Evolutionary conservation across 345 rosid genomes (phyloP), one percentile per base, ranked within the genome.

Genomic region (Corchorus olitorius): DNA sequence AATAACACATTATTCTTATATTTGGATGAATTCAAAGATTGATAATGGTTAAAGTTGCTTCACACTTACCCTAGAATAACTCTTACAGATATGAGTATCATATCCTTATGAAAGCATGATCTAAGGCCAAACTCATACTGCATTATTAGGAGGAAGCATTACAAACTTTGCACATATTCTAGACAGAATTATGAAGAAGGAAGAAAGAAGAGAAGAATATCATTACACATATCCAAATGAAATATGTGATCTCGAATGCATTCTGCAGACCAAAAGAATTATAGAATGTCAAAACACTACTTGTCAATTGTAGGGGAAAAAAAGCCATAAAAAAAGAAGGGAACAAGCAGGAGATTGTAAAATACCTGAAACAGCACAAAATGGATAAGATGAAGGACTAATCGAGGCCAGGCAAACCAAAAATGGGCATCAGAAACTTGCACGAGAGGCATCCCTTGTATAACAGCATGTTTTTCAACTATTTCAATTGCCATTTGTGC

Each of bases 371-470:
- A 96, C 48, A 96, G 91, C 65, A 92, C 90, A 80, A 91, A 96
- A 76, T 96, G 99, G 80, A 96, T 92, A 70, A 92, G 85, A 80
- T 86, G 86, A 50, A 96, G 97, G 73, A 93, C 65, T 55, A 96
- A 78, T 14, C 82, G 87, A 17, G 99, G 99, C 88, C 94, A 85
- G 67, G 79, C 34, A 61, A 96, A 88, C 99, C 99, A 96, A 78
- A 96, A 96, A 79, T 92, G 89, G 64, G 83, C 75, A 79, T 96
- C 95, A 48, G 97, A 88, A 67, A 93, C 98, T 83, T 89, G 84
- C 34, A 93, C 99, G 35, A 96, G 92, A 63, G 98, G 99, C 88
- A 96, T 91, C 81, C 98, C 99, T 87, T 96, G 99, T 39, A 96
- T 87, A 43, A 93, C 94, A 0, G 94, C 92, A 35, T 96, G 95